Conservation (phyloP, 164 flowering plant genomes). For the Litsea cubeba region DNA sequence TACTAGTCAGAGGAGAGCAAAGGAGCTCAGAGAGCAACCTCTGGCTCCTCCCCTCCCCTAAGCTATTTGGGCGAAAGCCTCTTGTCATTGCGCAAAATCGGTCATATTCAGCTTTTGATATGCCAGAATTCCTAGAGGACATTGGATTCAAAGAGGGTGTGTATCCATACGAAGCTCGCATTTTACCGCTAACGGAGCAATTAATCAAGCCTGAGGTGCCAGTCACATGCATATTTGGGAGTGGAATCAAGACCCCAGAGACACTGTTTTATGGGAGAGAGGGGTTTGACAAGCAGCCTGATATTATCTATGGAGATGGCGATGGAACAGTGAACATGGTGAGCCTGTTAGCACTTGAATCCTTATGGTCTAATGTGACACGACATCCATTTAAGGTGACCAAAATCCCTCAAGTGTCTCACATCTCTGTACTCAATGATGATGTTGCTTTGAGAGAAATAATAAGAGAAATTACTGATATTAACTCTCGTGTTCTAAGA, state of each 20-base stretch:
- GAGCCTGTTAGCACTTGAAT: conserved; percentile 59
- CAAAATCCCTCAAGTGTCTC: conserved; percentile 44
- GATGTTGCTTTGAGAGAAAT: conserved; percentile 42
- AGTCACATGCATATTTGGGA: conserved; percentile 67
- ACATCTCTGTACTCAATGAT: conserved; percentile 49
- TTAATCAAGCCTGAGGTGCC: conserved; percentile 45
- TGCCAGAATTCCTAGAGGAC: conserved; percentile 50
- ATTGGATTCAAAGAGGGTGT: conserved; percentile 68
- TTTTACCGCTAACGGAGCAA: conserved; percentile 42
- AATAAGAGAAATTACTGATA: conserved; percentile 30
- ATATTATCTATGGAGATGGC: conserved; percentile 85
- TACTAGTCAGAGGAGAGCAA: conserved; percentile 68
- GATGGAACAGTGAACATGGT: conserved; percentile 88
- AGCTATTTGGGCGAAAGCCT: conserved; percentile 26
- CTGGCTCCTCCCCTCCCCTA: conserved; percentile 84
- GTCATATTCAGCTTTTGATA: conserved; percentile 44
- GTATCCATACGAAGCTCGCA: conserved; percentile 45
- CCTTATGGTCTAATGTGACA: conserved; percentile 36
- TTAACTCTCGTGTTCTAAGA: conserved; percentile 29
- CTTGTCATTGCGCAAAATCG: conserved; percentile 45
- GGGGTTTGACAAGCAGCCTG: conserved; percentile 65
- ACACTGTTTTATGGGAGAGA: conserved; percentile 52
- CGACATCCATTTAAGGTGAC: conserved; percentile 40
- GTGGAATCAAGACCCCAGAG: conserved; percentile 62
- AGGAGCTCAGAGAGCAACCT: conserved; percentile 87